Evolutionary conservation across 306 rosid genomes (phyloP).

Genomic region (Rosa chinensis): DNA sequence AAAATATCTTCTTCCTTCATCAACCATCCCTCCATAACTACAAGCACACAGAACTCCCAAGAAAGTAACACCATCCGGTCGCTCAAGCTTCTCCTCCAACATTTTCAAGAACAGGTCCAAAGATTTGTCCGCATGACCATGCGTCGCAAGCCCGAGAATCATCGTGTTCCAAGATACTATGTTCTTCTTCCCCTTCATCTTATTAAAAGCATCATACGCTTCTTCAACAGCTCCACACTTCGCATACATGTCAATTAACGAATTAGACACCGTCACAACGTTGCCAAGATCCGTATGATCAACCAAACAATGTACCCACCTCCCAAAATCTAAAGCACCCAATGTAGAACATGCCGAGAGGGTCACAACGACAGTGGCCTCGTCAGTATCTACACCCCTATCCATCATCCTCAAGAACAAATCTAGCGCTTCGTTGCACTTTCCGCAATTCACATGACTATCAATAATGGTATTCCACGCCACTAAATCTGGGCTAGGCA

Average conservation of each 20-base stretch:
- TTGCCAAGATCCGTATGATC: slow-evolving; percentile 21
- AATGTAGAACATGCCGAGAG: slow-evolving; percentile 62
- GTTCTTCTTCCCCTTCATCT: slow-evolving; percentile 51
- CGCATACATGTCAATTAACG: slow-evolving; percentile 70
- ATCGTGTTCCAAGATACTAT: slow-evolving; percentile 78
- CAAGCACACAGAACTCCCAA: slow-evolving; percentile 76
- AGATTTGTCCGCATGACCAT: slow-evolving; percentile 56
- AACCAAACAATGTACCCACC: slow-evolving; percentile 52
- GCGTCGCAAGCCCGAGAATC: slow-evolving; percentile 69
- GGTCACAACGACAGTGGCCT: slow-evolving; percentile 57
- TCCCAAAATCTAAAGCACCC: slow-evolving; percentile 63
- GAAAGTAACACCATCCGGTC: slow-evolving; percentile 62
- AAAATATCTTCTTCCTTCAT: slow-evolving; percentile 55
- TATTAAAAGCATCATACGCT: slow-evolving; percentile 40
- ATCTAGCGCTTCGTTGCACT: slow-evolving; percentile 45
- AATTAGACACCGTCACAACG: slow-evolving; percentile 40
- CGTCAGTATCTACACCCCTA: slow-evolving; percentile 47
- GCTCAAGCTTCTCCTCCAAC: slow-evolving; percentile 44
- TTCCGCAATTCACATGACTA: slow-evolving; percentile 43
- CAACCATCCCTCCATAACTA: slow-evolving; percentile 67
- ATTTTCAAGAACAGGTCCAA: slow-evolving; percentile 46
- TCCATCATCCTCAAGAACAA: slow-evolving; percentile 53
- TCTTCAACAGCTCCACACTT: slow-evolving; percentile 82
- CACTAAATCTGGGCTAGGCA: slow-evolving; percentile 51
- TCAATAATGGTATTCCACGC: slow-evolving; percentile 70